Evolutionary conservation across 2,329 filamentous ascomycete genomes (phyloP).

Genomic region (Emergomyces africanus): DNA sequence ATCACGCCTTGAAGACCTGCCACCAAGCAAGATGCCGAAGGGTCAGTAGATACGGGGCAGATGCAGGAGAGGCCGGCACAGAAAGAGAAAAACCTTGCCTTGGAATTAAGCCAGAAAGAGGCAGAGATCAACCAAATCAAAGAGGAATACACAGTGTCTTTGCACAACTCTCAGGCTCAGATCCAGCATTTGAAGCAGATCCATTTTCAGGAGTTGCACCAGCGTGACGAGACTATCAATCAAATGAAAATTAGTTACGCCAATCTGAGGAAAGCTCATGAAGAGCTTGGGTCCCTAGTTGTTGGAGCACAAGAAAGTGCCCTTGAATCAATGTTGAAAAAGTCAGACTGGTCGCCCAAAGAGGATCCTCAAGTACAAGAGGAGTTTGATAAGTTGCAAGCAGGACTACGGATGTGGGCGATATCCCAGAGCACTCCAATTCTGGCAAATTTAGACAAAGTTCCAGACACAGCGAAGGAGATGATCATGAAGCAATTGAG

Average conservation of each 20-base stretch:
- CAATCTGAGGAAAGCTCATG: neutral
- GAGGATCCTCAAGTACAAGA: neutral
- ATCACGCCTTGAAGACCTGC: neutral
- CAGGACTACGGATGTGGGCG: neutral
- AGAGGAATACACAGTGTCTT: neutral
- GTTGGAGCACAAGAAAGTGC: neutral
- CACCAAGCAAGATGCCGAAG: neutral
- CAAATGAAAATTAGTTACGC: neutral
- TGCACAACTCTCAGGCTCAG: neutral
- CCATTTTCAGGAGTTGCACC: neutral
- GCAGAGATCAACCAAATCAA: neutral
- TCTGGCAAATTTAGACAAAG: neutral
- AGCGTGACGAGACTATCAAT: neutral
- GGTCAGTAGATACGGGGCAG: neutral
- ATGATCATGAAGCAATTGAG: neutral
- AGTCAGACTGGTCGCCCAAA: neutral
- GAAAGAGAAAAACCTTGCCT: neutral
- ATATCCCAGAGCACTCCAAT: neutral
- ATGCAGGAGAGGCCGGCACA: neutral
- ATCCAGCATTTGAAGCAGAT: neutral
- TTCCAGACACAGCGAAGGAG: neutral
- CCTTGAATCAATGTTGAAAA: neutral
- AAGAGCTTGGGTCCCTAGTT: neutral
- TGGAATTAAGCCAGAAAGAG: neutral
- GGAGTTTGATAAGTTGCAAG: neutral